A percentile compares a stretch with the other conserved stretches of the same genome.
phyloP scores from a whole-genome alignment of 108 stramenopile species.

The Skeletonema marinoi region DNA sequence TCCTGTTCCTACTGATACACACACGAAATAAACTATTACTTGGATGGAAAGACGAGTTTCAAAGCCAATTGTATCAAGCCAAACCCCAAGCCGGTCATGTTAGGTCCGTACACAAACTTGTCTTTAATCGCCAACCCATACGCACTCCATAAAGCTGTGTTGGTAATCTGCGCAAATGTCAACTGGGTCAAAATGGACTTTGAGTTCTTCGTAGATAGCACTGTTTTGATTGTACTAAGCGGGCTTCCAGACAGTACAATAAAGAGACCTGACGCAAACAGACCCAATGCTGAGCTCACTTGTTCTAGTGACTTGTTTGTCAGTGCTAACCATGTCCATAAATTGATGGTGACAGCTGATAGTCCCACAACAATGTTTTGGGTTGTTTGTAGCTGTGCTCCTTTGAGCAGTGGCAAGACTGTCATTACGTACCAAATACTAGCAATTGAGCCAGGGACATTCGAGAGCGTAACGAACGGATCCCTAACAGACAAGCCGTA shows the following conservation, averaged over 20 bases:
- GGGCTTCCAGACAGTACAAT: slow-evolving; percentile 52
- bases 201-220: slow-evolving; percentile 41
- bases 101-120: slow-evolving; percentile 63
- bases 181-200: slow-evolving; percentile 44
- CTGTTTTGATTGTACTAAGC: slow-evolving; percentile 48
- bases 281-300: slow-evolving; percentile 34
- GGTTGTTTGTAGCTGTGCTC: slow-evolving; percentile 18
- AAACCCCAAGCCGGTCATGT: slow-evolving; percentile 30
- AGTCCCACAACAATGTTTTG: slow-evolving; percentile 34
- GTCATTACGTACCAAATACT: slow-evolving; percentile 50
- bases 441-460: slow-evolving; percentile 47
- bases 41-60: slow-evolving; percentile 39
- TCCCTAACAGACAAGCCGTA: slow-evolving; percentile 54
- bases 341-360: slow-evolving; percentile 36
- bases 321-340: slow-evolving; percentile 55
- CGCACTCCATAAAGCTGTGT: slow-evolving; percentile 58
- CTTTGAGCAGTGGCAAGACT: slow-evolving; percentile 28
- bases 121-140: slow-evolving; percentile 58
- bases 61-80: slow-evolving; percentile 38
- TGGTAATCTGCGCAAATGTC: slow-evolving; percentile 53
- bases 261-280: slow-evolving; percentile 53
- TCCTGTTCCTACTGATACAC: not conserved
- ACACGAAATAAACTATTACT: not conserved
- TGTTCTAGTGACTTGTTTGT: slow-evolving; percentile 34
- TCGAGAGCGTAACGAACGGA: slow-evolving; percentile 53